Conservation (phyloP, 1,139 yeast species). For the Taiozyma sp. region DNA sequence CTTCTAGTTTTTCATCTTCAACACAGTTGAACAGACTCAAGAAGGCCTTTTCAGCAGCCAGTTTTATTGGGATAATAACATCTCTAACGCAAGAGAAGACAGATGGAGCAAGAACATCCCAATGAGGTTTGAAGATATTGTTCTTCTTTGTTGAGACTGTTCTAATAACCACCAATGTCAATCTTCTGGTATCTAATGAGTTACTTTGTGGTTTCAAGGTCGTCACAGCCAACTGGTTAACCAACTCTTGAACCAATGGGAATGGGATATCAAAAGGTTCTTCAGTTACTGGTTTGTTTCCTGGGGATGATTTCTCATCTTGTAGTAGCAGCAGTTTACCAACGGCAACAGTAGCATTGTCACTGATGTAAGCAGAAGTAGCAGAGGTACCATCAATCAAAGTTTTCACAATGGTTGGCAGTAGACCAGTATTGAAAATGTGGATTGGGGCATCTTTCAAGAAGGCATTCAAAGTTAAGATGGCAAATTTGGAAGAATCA, state of each 20-base stretch:
- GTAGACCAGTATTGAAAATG: slow-evolving; percentile 47
- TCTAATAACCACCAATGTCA: slow-evolving; percentile 71
- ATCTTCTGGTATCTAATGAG: slow-evolving; percentile 77
- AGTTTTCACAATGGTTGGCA: slow-evolving; percentile 44
- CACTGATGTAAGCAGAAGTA: slow-evolving; percentile 54
- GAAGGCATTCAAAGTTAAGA: slow-evolving; percentile 74
- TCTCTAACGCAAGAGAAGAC: slow-evolving; percentile 85
- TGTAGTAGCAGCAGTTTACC: slow-evolving; percentile 70
- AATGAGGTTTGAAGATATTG: slow-evolving; percentile 45
- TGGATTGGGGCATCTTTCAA: slow-evolving; percentile 70
- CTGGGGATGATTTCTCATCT: slow-evolving; percentile 40
- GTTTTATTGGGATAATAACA: slow-evolving; percentile 79
- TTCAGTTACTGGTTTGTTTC: slow-evolving; percentile 22
- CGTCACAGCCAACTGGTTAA: slow-evolving; percentile 45
- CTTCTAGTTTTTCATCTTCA: slow-evolving; percentile 56
- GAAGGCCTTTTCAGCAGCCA: slow-evolving; percentile 93
- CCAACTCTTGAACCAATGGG: slow-evolving; percentile 34
- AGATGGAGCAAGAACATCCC: slow-evolving; percentile 61
- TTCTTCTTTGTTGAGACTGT: slow-evolving; percentile 66
- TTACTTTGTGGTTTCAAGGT: slow-evolving; percentile 51
- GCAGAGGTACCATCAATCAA: slow-evolving; percentile 45
- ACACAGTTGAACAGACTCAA: slow-evolving; percentile 68
- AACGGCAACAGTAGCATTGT: slow-evolving; percentile 75
- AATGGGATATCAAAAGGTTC: slow-evolving; percentile 34
- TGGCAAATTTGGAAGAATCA: slow-evolving; percentile 53